Base-by-base conservation (phyloP, 306 rosid genomes). In the Abrus pulchellus region DNA sequence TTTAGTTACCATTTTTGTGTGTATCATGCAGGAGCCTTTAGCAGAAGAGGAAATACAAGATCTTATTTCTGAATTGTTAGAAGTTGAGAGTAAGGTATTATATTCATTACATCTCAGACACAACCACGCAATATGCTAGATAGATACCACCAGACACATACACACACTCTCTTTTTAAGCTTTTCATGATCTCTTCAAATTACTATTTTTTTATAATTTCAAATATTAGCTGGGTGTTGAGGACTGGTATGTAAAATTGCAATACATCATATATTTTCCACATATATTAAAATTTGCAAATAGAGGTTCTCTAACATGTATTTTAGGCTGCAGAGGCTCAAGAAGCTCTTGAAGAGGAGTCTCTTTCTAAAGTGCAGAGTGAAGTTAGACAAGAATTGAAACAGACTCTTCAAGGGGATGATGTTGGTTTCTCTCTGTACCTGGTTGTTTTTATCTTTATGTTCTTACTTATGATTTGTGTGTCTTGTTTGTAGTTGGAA, bases 241-340 rank as follows among this genome's bases (percentile, higher is more conserved):
- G 20, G 75, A 20, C 52, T 76, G 60, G 55, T 57, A 70, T 64
- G 79, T 13, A 63, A 70, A 38, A 62, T 36, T 45, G 43, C 41
- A 28, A 63, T 64, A 11, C 57, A 27, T 13, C 34, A 44, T 32
- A 9, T 54, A 69, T 52, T 36, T 36, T 36, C 40, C 40, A 2
- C 27, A 63, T 77, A 11, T 47, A 68, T 72, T 30, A 52, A 41
- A 71, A 64, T 77, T 36, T 76, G 10, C 68, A 57, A 72, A 72
- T 45, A 45, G 79, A 76, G 85, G 72, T 88, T 84, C 74, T 85
- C 86, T 82, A 71, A 85, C 78, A 61, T 83, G 85, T 44, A 78
- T 81, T 77, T 84, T 90, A 95, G 99, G 99, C 99, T 83, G 98
- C 98, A 82, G 99, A 95, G 90, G 99, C 99, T 71, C 99, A 95